Base-by-base conservation (phyloP, 768 basidiomycete genomes). In the Artomyces pyxidatus region DNA sequence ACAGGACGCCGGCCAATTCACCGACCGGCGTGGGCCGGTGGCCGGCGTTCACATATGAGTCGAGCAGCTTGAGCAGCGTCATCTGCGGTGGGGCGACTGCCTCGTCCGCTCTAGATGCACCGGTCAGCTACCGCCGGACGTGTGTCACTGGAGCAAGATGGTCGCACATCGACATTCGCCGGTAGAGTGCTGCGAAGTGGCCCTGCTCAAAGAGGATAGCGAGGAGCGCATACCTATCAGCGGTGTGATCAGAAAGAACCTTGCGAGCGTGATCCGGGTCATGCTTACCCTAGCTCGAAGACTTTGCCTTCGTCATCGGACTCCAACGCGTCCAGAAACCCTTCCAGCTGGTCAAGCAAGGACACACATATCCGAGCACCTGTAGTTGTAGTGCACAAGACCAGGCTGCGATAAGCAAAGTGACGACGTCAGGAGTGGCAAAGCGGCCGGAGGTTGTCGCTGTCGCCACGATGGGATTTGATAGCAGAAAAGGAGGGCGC, bases 81-180 rank as follows among this genome's bases (percentile, higher is more conserved):
- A 83, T 89, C 63, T 95, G 93, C 56, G 86, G 83, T 0, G 91
- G 88, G 5, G 88, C 80, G 35, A 93, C 76, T 11, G 81, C 72
- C 66, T 92, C 90, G 40, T 76, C 79, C 21, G 67, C 52, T 50
- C 88, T 88, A 62, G 44, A 22, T 10, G 12, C 5, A 44, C 4
- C 26, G 26, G 19, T 45, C 35, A 39, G 12, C 35, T 19, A 22
- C 9, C n/a, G n/a, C n/a, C n/a, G n/a, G n/a, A n/a, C 10, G n/a
- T 35, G n/a, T 10, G 32, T n/a, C 10, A 35, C 32, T 14, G 42
- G 10, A 32, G 42, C 28, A 27, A 23, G 21, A 22, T 26, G 14
- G 22, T 21, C 53, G 23, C 48, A 57, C 56, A 55, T 17, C 1
- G 50, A 44, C 30, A 39, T 55, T 44, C 47, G 40, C 22, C 41